These are phyloP conservation scores for Kazachstania kunashirensis DNA, from an alignment of 805 yeast genomes.

Conservation along the genomic window DNA sequence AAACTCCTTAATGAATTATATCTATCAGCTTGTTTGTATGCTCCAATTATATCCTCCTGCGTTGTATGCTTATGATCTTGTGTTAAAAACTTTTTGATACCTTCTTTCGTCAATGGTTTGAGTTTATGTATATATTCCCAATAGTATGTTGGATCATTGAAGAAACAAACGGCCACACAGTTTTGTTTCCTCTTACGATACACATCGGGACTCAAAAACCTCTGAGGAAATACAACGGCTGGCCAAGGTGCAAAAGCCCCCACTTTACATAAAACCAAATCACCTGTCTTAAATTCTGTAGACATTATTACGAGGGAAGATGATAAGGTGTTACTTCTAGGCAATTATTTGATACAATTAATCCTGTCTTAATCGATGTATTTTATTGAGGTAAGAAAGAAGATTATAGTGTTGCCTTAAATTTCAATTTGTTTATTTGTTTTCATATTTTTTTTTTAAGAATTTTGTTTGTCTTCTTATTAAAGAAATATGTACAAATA, in stretches of 20 bases:
- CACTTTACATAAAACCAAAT: slow-evolving; percentile 28
- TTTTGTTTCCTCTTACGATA: slow-evolving; percentile 18
- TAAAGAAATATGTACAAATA: no score
- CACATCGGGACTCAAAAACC: slow-evolving; percentile 25
- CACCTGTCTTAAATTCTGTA: slow-evolving; percentile 22
- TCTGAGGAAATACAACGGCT: slow-evolving; percentile 28
- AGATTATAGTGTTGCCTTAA: no score
- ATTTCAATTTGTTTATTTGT: no score
- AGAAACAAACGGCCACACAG: slow-evolving; percentile 28
- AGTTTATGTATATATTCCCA: slow-evolving; percentile 27
- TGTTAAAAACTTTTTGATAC: slow-evolving; percentile 13
- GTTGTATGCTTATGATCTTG: slow-evolving; percentile 4
- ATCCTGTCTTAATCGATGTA: no score
- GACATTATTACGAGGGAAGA: no score
- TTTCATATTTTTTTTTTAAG: no score
- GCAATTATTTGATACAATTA: no score
- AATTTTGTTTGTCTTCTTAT: no score
- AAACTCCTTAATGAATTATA: slow-evolving; percentile 19
- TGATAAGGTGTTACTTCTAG: no score
- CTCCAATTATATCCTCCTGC: slow-evolving; percentile 19
- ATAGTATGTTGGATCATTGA: slow-evolving; percentile 29
- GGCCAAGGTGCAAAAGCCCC: slow-evolving; percentile 32
- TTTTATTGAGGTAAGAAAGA: no score
- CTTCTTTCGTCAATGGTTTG: slow-evolving; percentile 10
- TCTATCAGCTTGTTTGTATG: slow-evolving; percentile 23